Evolutionary conservation across 2,329 filamentous ascomycete genomes (phyloP), one percentile per base, ranked within the genome.

Genomic region (Rhynchosporium secalis): DNA sequence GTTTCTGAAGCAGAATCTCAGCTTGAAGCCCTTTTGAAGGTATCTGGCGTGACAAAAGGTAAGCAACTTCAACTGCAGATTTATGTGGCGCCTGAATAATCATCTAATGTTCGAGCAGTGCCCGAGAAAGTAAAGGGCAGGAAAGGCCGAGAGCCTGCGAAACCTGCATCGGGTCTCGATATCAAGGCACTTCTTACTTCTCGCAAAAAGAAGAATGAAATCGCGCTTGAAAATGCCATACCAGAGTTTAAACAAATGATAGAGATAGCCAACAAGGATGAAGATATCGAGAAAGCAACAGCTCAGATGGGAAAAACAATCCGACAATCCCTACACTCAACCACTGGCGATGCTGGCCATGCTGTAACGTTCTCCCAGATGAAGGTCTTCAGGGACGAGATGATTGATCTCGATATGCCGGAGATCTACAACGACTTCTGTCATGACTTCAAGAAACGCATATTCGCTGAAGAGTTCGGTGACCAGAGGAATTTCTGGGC

Each of bases 211-310:
- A 76, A 76, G 64, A 78, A 77, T 60, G 56, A 59, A 41, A 86
- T 90, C 61, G 83, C 85, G 8, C 74, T 83, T 0, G 82, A 88
- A 9, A 98, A 98, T 66, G 86, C 93, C 1, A 86, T 98, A 4
- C 92, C 95, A 0, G 91, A 94, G 63, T 97, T 96, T 83, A 96
- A 93, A 73, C 91, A 92, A 74, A 83, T 88, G 3, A 80, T 98
- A 15, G 80, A 80, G 1, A 77, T 78, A 1, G 81, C 88, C 0
- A 81, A 85, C 6, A 82, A 87, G 33, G 78, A 88, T 1, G 78
- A 83, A 1, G 80, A 83, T 3, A 83, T 96, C 58, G 80, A 85
- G 63, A 83, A 87, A 20, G 89, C 89, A 0, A 82, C 86, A 5
- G 85, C 86, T 66, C 91, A 96, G 72, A 90, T 98, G 84, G 86